Base-by-base conservation (phyloP, 1,139 yeast genomes). In the Yamadazyma trypodendri region DNA sequence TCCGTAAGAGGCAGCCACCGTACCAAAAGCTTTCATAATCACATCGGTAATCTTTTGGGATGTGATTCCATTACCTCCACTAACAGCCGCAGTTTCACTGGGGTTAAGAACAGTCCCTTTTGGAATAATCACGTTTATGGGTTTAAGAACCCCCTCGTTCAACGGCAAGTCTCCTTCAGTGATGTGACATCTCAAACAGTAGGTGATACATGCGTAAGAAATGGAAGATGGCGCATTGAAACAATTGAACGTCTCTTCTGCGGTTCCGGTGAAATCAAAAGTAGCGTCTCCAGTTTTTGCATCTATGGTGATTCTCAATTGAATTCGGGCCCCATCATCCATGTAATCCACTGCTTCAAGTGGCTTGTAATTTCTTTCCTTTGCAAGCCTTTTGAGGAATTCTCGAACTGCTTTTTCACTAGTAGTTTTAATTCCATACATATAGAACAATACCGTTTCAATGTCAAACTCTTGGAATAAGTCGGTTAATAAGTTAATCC, bases 11-110 rank as follows among this genome's bases (percentile, higher is more conserved):
- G 66, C 67, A 3, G 68, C 92, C 57, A 80, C 80, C 6, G 82
- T 80, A 34, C 72, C 68, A 51, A 83, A 82, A 0, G 90, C 86
- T 48, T 76, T 76, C 54, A 84, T 65, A 32, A 84, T 72, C 3
- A 80, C 85, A 55, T 84, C 92, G 1, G 75, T 68, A 34, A 68
- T 58, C 48, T 73, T 61, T 45, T 71, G 77, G 4, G 77, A 67
- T 1, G 76, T 70, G 52, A 69, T 62, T 33, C 71, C 75, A 48
- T 71, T 71, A 40, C 75, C 76, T 39, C 72, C 76, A 49, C 64
- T 66, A 29, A 69, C 75, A 17, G 76, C 76, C 40, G 72, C 70
- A 21, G 60, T 64, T 15, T 61, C 60, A 39, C 64, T 65, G 12
- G 77, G 77, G 28, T 65, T 63, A 24, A 71, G 48, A 24, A 71